phyloP scores from a whole-genome alignment of 257 asterid genomes.

The Verbascum thapsus region DNA sequence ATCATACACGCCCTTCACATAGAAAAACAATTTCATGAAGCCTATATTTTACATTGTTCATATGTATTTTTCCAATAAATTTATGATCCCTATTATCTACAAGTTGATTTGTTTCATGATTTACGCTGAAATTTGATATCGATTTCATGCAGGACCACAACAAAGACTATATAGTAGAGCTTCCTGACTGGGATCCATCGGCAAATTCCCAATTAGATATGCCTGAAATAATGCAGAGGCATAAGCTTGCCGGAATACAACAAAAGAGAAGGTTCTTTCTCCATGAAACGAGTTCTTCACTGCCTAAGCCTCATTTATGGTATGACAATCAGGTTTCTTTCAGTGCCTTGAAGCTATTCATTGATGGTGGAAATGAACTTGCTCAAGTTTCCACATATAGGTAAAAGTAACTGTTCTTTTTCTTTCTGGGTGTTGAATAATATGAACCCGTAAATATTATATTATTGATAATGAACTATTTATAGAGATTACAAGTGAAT shows the following conservation, averaged over 20 bases:
- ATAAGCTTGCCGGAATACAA: conserved; percentile 35
- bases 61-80: too few relatives aligned
- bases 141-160: conserved; percentile 74
- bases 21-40: too few relatives aligned
- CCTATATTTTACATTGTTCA: too few relatives aligned
- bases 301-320: conserved; percentile 88
- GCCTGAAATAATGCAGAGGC: conserved; percentile 41
- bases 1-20: too few relatives aligned
- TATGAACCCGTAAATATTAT: too few relatives aligned
- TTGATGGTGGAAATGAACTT: conserved; percentile 83
- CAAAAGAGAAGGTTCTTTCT: conserved; percentile 62
- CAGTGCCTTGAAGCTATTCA: conserved; percentile 74
- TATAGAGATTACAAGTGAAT: too few relatives aligned
- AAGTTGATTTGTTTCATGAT: neutral
- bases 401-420: too few relatives aligned
- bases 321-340: conserved; percentile 61
- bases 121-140: neutral
- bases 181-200: conserved; percentile 93
- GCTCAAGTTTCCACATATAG: conserved; percentile 79
- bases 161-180: conserved; percentile 79
- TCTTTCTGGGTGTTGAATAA: too few relatives aligned
- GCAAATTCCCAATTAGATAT: conserved; percentile 29
- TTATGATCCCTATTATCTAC: neutral
- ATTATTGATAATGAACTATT: too few relatives aligned
- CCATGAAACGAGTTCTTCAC: conserved; percentile 50